phyloP scores from a whole-genome alignment of 148 eudicot genomes.

The Cornus suecica region DNA sequence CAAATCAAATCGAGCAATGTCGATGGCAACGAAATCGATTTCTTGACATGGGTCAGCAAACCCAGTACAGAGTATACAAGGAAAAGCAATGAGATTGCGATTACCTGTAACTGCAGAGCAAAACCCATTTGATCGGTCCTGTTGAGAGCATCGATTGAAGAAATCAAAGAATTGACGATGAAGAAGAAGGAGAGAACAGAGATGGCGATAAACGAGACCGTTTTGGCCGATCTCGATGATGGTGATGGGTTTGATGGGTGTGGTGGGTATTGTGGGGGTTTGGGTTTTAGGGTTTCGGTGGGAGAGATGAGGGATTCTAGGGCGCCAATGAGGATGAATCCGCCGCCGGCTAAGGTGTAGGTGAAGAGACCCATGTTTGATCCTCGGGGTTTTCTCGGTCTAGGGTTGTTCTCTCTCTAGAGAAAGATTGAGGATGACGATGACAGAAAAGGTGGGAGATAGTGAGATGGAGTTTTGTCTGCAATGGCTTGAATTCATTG shows the following conservation, averaged over 20 bases:
- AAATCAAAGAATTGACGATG: constrained; percentile 43
- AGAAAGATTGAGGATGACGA: not conserved
- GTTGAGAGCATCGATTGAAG: constrained; percentile 36
- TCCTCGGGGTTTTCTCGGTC: not conserved
- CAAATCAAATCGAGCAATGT: constrained; percentile 39
- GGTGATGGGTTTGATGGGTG: constrained; percentile 5
- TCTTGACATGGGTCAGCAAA: constrained; percentile 18
- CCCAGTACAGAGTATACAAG: constrained; percentile 51
- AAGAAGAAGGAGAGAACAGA: constrained; percentile 46
- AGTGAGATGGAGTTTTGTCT: no score
- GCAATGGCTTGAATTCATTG: no score
- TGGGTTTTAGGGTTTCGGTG: constrained; percentile 11
- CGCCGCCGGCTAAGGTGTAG: constrained; percentile 56
- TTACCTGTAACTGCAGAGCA: constrained; percentile 48
- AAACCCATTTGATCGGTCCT: constrained; percentile 44
- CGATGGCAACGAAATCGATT: constrained; percentile 29
- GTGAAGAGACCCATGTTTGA: constrained; percentile 54
- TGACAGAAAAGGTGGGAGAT: no score
- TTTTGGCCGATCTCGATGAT: not conserved
- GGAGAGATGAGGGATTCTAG: constrained; percentile 55
- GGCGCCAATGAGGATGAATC: constrained; percentile 51
- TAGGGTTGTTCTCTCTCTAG: not conserved
- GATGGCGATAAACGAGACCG: constrained; percentile 22
- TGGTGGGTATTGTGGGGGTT: constrained; percentile 1
- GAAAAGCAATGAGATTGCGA: constrained; percentile 51